Base-by-base conservation (phyloP, 306 rosid species). In the Prinsepia uniflora region DNA sequence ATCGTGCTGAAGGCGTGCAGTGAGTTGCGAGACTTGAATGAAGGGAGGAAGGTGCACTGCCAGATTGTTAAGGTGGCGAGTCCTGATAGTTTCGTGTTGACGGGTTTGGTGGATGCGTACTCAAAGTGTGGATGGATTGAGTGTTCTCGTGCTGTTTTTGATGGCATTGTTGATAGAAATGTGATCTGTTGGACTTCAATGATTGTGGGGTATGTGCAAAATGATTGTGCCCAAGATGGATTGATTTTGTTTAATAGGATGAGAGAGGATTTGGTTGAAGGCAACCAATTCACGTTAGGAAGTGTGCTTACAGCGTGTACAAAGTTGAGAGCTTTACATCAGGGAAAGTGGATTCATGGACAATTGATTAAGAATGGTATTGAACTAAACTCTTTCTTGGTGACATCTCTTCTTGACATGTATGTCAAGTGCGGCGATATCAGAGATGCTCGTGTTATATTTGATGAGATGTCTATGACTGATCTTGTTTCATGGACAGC, bases 401-500 rank as follows among this genome's bases (percentile, higher is more conserved):
- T 75, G 20, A 84, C 90, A 2, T 70, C 86, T 50, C 80, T 90
- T 66, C 80, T 90, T 63, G 83, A 90, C 46, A 79, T 86, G 90
- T 88, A 90, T 75, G 89, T 83, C 15, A 90, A 90, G 79, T 88
- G 90, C 11, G 90, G 87, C 59, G 81, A 80, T 10, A 65, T 87
- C 22, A 60, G 76, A 10, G 90, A 90, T 82, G 97, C 95, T 64
- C 83, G 85, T 59, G 63, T 67, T 0, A 84, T 90, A 62, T 83
- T 83, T 66, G 86, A 86, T 41, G 96, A 84, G 20, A 63, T 84
- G 71, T 74, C 74, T 3, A 11, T 45, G 2, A 22, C 42, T 46
- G 90, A 88, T 68, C 77, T 84, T 72, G 89, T 91, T 75, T 88
- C 85, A 0, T 91, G 97, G 91, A 88, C 97, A 3, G 96, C 96